phyloP scores from a whole-genome alignment of 345 rosid genomes.

The Sisymbrium altissimum region DNA sequence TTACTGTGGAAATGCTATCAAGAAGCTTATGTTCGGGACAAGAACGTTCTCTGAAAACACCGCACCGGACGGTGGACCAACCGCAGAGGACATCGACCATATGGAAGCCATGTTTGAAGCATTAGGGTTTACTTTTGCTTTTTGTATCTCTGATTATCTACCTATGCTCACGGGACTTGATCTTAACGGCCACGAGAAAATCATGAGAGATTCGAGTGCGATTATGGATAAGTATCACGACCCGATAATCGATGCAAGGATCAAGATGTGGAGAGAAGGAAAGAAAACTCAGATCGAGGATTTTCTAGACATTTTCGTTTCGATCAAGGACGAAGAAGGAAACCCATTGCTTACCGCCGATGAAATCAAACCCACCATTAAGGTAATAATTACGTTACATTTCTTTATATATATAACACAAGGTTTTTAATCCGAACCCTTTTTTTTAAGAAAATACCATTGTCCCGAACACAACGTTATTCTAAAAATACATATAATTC shows the following conservation, averaged over 20 bases:
- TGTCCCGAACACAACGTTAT: no score
- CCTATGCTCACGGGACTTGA: constrained; percentile 41
- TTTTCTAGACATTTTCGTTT: constrained; percentile 38
- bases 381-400: constrained; percentile 23
- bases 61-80: constrained; percentile 38
- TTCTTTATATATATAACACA: neutral
- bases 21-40: constrained; percentile 37
- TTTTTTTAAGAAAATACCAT: neutral
- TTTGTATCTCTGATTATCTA: constrained; percentile 47
- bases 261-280: constrained; percentile 38
- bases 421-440: neutral
- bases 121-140: constrained; percentile 36
- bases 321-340: constrained; percentile 35
- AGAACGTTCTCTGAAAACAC: constrained; percentile 34
- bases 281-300: constrained; percentile 35
- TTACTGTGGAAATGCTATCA: constrained; percentile 39
- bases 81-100: constrained; percentile 43
- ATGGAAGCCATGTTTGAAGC: constrained; percentile 43
- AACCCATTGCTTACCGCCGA: constrained; percentile 36
- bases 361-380: constrained; percentile 39
- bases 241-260: constrained; percentile 34
- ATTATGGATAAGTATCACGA: constrained; percentile 37
- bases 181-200: constrained; percentile 44
- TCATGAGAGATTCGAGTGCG: constrained; percentile 28
- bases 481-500: neutral